Base-by-base conservation (phyloP, 2,329 filamentous ascomycete species). In the Aspergillus glaucus region DNA sequence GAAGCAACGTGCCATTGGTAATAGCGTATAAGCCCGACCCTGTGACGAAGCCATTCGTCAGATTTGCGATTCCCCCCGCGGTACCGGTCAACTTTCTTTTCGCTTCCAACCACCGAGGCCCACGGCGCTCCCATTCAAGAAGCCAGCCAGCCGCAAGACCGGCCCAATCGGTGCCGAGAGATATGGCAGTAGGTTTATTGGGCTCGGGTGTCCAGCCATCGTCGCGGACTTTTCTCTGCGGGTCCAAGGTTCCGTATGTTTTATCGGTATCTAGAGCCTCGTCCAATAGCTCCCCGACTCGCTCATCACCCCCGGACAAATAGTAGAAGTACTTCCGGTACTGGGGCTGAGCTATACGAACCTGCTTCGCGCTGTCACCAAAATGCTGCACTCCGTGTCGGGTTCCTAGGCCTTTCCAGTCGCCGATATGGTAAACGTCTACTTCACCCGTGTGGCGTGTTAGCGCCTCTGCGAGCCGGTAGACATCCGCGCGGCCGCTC, bases 361-460 rank as follows among this genome's bases (percentile, higher is more conserved):
- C 78, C 62, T 85, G 81, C 58, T 85, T 84, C 0, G 77, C 74
- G 46, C 78, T 81, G 56, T 85, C 81, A 14, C 73, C 63, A 66
- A 73, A 85, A 54, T 85, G 81, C 60, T 82, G 79, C 0, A 85
- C 77, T 1, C 81, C 80, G 50, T 85, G 81, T 3, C 81, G 72
- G 0, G 81, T 84, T 1, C 81, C 81, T 2, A 85, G 72, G 0
- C 80, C 81, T 49, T 77, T 80, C 63, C 73, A 81, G 7, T 71
- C 63, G 0, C 81, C 81, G 0, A 78, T 58, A 53, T 85, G 81
- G 54, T 85, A 84, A 0, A 79, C 75, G 51, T 85, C 81, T 0
- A 84, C 80, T 48, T 85, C 81, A 1, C 77, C 75, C 0, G 79
- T 80, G 47, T 84, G 81, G 1, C 80, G 71, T 0, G 78, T 77